Evolutionary conservation across 1,284 basidiomycete species (phyloP).

Genomic region (Ganoderma lingzhi): DNA sequence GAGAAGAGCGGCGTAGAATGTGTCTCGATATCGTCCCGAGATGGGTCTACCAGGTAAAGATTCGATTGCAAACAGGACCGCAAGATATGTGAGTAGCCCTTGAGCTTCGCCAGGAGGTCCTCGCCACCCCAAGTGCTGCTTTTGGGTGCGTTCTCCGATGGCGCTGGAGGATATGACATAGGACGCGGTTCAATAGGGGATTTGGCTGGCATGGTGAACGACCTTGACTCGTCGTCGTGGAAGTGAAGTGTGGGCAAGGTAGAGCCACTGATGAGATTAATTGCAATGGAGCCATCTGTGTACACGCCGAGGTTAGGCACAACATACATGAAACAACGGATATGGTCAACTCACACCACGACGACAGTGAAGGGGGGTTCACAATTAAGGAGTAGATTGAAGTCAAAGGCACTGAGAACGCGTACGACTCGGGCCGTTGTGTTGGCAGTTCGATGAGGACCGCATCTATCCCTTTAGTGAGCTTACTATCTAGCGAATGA

Average conservation of each 20-base stretch:
- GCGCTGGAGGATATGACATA: constrained; percentile 71
- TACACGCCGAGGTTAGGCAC: background rate
- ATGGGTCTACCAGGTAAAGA: constrained; percentile 93
- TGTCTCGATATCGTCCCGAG: constrained; percentile 86
- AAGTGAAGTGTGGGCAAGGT: constrained; percentile 93
- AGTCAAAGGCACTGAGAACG: constrained; percentile 91
- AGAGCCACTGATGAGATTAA: constrained; percentile 90
- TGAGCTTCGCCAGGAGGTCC: constrained; percentile 78
- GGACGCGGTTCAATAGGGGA: constrained; percentile 46
- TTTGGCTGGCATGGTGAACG: constrained; percentile 65
- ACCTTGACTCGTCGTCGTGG: constrained; percentile 94
- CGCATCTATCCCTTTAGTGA: constrained; percentile 58
- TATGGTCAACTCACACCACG: constrained; percentile 77
- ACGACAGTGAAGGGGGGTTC: constrained; percentile 83
- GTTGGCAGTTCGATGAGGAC: constrained; percentile 82
- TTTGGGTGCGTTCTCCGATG: constrained; percentile 51
- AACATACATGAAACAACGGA: constrained; percentile 24
- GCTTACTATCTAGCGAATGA: constrained; percentile 10
- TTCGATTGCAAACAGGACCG: constrained; percentile 82
- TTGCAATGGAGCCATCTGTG: constrained; percentile 76
- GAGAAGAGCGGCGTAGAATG: constrained; percentile 85
- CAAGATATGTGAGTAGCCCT: constrained; percentile 78
- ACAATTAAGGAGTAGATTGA: constrained; percentile 92
- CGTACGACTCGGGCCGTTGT: constrained; percentile 87
- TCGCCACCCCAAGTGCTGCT: constrained; percentile 81